Conservation (phyloP, 1,284 basidiomycete genomes). For the Stereum hirsutum region DNA sequence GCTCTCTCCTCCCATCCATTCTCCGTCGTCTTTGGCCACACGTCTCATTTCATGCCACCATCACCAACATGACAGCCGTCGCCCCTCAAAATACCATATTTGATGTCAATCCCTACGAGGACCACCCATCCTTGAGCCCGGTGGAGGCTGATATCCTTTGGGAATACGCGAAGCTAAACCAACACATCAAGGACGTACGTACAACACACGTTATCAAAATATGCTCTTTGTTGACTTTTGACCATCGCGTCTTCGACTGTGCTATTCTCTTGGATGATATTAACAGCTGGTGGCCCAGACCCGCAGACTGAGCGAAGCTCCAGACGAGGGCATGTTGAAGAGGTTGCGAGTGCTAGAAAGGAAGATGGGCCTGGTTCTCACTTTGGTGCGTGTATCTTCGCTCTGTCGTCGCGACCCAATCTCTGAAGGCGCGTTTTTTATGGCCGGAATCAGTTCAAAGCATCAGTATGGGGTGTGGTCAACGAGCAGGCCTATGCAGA, state of each 20-base stretch:
- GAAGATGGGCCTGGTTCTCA: conserved; percentile 92
- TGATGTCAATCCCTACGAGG: conserved; percentile 55
- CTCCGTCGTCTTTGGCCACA: too few species aligned
- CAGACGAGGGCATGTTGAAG: conserved; percentile 68
- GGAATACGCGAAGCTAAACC: conserved; percentile 49
- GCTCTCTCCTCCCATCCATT: too few species aligned
- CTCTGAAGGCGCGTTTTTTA: neutral
- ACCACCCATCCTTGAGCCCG: conserved; percentile 44
- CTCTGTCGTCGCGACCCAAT: neutral
- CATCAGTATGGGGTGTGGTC: conserved; percentile 91
- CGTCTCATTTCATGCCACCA: too few species aligned
- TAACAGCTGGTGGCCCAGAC: conserved; percentile 48
- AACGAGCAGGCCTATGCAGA: conserved; percentile 69
- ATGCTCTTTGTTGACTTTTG: neutral
- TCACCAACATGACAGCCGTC: neutral
- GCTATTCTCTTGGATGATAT: neutral
- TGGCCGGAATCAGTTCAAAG: conserved; percentile 64
- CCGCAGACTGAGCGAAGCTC: conserved; percentile 53
- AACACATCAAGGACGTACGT: conserved; percentile 46
- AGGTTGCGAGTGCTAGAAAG: conserved; percentile 80
- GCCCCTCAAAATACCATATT: conserved; percentile 26
- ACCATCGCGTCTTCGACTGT: neutral
- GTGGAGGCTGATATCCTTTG: conserved; percentile 49
- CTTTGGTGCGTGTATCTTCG: conserved; percentile 47
- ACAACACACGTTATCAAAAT: neutral